These are phyloP conservation scores for Homolaphlyctis polyrhiza DNA, from an alignment of 371 early-diverging fungal genomes.

Conservation along the genomic window DNA sequence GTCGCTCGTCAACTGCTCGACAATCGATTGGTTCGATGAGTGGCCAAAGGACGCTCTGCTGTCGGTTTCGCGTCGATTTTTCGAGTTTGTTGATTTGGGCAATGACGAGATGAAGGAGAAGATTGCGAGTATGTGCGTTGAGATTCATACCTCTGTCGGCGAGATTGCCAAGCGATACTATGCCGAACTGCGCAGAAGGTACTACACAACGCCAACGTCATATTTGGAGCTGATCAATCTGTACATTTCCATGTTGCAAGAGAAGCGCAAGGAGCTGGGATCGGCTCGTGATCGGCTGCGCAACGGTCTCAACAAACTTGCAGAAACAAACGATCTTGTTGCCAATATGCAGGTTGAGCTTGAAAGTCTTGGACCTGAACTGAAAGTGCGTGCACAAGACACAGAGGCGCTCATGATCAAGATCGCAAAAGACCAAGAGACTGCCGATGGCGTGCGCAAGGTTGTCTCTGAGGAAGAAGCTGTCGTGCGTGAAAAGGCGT, in stretches of 20 bases:
- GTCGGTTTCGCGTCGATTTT: slow-evolving; percentile 45
- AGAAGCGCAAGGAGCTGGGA: slow-evolving; percentile 49
- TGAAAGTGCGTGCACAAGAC: slow-evolving; percentile 43
- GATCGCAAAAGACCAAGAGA: slow-evolving; percentile 53
- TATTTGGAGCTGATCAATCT: slow-evolving; percentile 54
- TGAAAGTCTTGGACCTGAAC: slow-evolving; percentile 44
- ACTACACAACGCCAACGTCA: slow-evolving; percentile 54
- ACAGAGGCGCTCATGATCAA: slow-evolving; percentile 51
- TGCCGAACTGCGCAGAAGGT: slow-evolving; percentile 44
- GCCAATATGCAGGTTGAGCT: slow-evolving; percentile 54
- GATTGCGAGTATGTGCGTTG: slow-evolving; percentile 47
- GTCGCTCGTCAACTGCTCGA: slow-evolving; percentile 53
- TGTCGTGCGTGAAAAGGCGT: slow-evolving; percentile 45
- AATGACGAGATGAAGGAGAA: slow-evolving; percentile 45
- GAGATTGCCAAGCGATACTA: slow-evolving; percentile 38
- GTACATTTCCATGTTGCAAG: slow-evolving; percentile 48
- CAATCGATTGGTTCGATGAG: slow-evolving; percentile 58
- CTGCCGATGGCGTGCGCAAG: slow-evolving; percentile 45
- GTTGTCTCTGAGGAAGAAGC: slow-evolving; percentile 52
- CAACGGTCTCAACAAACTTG: slow-evolving; percentile 46
- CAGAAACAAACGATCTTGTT: slow-evolving; percentile 49
- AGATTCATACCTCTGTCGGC: slow-evolving; percentile 50
- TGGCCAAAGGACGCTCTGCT: slow-evolving; percentile 53
- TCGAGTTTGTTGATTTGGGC: slow-evolving; percentile 51
- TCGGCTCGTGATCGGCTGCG: slow-evolving; percentile 37